Evolutionary conservation across 352 stramenopile species (phyloP), one percentile per base, ranked within the genome.

Genomic region (Phytophthora pistaciae): DNA sequence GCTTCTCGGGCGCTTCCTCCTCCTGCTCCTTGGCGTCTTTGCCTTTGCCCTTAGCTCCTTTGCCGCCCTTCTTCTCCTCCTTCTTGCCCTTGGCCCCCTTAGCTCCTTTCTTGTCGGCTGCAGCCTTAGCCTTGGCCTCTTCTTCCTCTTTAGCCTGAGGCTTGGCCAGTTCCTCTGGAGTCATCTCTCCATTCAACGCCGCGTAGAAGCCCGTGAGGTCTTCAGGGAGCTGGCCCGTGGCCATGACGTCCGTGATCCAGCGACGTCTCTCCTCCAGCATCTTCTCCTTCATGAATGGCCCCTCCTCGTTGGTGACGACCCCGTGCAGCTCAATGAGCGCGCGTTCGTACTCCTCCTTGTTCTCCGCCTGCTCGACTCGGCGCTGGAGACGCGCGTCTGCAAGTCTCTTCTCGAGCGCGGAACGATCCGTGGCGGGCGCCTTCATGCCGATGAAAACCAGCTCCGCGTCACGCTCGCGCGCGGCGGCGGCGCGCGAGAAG

Each of bases 371-470:
- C 69, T 98, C 92, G 9, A 94, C 80, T 68, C 95, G 98, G 36
- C 92, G 84, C 70, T 97, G 93, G 13, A 91, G 71, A 40, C 84
- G 84, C 1, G 92, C 88, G 33, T 96, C 78, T 0, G 84, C 73
- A 5, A 98, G 75, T 53, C 93, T 82, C 56, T 84, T 87, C 64
- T 97, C 84, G 3, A 98, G 72, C 33, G 77, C 67, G 23, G 89
- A 85, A 11, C 83, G 78, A 74, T 89, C 77, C 5, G 78, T 78
- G 21, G 68, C 64, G 7, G 85, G 84, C 10, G 88, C 78, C 68
- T 93, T 97, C 94, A 99, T 98, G 33, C 96, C 96, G 60, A 99
- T 96, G 56, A 98, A 98, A 31, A 98, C 67, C 23, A 97, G 83
- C 78, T 96, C 86, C 20, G 91, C 82, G 64, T 97, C 86, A 16